Base-by-base conservation (phyloP, 106 monocot species). In the Dioscorea alata region DNA sequence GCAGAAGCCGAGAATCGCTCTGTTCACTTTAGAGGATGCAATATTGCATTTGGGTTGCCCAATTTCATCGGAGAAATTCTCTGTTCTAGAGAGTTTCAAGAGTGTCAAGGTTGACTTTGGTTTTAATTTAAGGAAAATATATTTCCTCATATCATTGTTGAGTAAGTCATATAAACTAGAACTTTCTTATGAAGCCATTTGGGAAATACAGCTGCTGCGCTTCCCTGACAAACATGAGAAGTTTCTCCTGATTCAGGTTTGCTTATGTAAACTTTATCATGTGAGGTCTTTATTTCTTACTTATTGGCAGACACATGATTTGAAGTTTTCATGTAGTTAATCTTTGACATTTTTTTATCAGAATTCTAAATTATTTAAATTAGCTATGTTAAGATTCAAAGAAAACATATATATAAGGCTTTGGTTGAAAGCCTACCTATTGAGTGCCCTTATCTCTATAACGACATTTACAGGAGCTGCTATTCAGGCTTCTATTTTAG, bases 151-250 rank as follows among this genome's bases (percentile, higher is more conserved):
- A 18, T 75, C 82, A 42, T 60, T 28, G 15, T 33, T 31, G 35
- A 21, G 17, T 35, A 50, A 28, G 16, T 50, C 69, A 22, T 90
- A 85, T 67, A 90, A 94, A 67, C 83, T 94, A 65, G 85, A 94
- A 60, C 79, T 85, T 79, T 75, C 85, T 61, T 84, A 85, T 67
- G 90, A 90, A 53, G 83, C 88, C 82, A 88, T 94, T 51, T 90
- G 94, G 94, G 94, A 94, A 64, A 94, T 94, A 63, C 83, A 85
- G 68, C 72, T 80, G 53, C 76, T 57, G 22, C 59, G 72, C 31
- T 83, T 76, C 33, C 18, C 15, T 19, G 1, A 42, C 75, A 76
- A 77, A 16, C 6, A 12, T 20, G 67, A 61, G 13, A 62, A 83
- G 52, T 88, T 83, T 74, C 90, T 94, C 35, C 70, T 83, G 57